Base-by-base conservation (phyloP, 2,329 filamentous ascomycete genomes). In the Emmonsiellopsis sp. region DNA sequence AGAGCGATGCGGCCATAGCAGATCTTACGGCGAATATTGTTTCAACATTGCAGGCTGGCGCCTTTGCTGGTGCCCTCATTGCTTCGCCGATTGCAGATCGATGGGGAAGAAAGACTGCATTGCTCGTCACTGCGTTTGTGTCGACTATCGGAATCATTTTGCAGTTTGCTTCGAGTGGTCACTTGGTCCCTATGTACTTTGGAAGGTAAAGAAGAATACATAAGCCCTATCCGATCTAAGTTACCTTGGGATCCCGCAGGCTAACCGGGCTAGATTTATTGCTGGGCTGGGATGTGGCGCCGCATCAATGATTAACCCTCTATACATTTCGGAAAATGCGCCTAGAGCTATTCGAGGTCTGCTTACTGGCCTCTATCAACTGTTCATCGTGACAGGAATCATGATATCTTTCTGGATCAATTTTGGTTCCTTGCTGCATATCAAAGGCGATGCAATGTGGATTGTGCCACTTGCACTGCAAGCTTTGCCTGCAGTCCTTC, bases 1-100 rank as follows among this genome's bases (percentile, higher is more conserved):
- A 72, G 30, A 66, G 68, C 50, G 63, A 67, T 32, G 66, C 73
- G 2, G 75, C 68, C 3, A 67, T 70, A 38, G 78, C 79, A 32
- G 77, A 82, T 59, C 71, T 85, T 47, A 78, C 78, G 46, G 81
- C 84, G 58, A 86, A 86, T 63, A 83, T 88, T 54, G 85, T 86
- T 31, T 85, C 83, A n/a, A 84, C 81, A 0, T 76, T 87, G 8
- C 84, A 87, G 68, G 83, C 79, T 42, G 84, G 84, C 50, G 85
- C 82, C 57, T 86, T 87, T 65, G 73, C 79, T 51, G 83, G 83
- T 37, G 82, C 82, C 55, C 74, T 87, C 57, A 57, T 79, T 52
- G 77, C 71, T 26, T 65, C 63, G 37, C 62, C 57, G 2, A 50
- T 63, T 7, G 69, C 73, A 5, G 72, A 76, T 53, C 64, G 64